Evolutionary conservation across 352 stramenopile genomes (phyloP).

Genomic region (Pythium guiyangense): DNA sequence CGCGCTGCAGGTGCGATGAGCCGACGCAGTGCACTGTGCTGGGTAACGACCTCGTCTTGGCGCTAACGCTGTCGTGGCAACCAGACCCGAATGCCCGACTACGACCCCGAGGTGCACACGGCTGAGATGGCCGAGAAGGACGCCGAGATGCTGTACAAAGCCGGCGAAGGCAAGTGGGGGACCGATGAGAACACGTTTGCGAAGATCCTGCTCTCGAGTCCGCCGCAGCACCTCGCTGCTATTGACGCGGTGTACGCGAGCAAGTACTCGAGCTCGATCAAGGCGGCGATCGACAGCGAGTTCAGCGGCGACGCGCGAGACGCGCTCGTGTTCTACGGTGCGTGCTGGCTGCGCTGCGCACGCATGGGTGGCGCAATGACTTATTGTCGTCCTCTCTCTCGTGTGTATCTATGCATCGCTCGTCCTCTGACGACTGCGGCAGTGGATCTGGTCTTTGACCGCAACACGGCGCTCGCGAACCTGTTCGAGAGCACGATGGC

Average conservation of each 20-base stretch:
- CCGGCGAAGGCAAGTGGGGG: slow-evolving; percentile 73
- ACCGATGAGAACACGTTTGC: slow-evolving; percentile 66
- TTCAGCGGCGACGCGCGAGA: slow-evolving; percentile 52
- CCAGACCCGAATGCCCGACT: slow-evolving; percentile 12
- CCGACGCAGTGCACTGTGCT: no score
- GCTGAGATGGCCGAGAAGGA: slow-evolving; percentile 56
- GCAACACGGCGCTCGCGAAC: slow-evolving; percentile 54
- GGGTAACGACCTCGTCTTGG: no score
- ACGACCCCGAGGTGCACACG: slow-evolving; percentile 47
- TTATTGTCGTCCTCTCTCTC: no score
- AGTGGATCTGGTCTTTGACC: slow-evolving; percentile 52
- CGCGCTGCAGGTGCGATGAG: slow-evolving; percentile 19
- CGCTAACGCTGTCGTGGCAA: not conserved
- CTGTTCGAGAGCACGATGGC: slow-evolving; percentile 64
- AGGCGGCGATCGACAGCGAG: slow-evolving; percentile 57
- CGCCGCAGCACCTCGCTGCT: slow-evolving; percentile 50
- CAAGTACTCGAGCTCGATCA: slow-evolving; percentile 57
- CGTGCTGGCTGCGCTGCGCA: no score
- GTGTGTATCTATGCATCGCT: no score
- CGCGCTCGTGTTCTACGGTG: slow-evolving; percentile 54
- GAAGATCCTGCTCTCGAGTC: slow-evolving; percentile 55
- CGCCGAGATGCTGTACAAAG: slow-evolving; percentile 64
- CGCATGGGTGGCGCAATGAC: no score
- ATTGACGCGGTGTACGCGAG: slow-evolving; percentile 51
- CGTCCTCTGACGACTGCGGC: not conserved